Evolutionary conservation across 129 eudicot species (phyloP), one percentile per base, ranked within the genome.

Genomic region (Solidago caesia): DNA sequence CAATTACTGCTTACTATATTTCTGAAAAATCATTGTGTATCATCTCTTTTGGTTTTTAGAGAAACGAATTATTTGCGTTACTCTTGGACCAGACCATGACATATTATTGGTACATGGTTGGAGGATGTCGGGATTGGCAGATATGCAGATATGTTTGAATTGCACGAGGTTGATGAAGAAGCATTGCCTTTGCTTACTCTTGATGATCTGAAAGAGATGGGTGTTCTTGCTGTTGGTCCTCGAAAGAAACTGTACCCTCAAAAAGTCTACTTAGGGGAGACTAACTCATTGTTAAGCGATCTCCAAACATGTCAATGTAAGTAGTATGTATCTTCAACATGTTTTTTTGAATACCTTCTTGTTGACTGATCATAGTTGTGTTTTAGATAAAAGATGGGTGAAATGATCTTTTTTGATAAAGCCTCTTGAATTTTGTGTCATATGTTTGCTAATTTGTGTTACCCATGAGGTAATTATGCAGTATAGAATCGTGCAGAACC

Each of bases 71-170:
- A 39, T 93, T 93, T 75, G 86, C 93, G 45, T 82, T 93, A 45
- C 88, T 93, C 84, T 75, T 90, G 92, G 98, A 93, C 48, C 89
- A 90, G 63, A 93, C 96, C 64, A 93, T 93, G 98, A 88, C 92
- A 60, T 93, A 93, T 68, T 93, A 21, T 86, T 25, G 68, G 83
- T 21, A 76, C 60, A 62, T 86, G 90, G 90, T 61, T 86, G 64
- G 82, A 72, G 39, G 87, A 71, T 56, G 75, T 86, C 21, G 90
- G 90, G 12, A 73, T 82, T 68, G 87, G 83, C 25, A 68, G 84
- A 55, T 86, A 82, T 65, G 77, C 84, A 41, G 78, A 49, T 15
- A 56, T 86, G 63, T 82, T 86, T 67, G 83, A 86, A 63, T 80
- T 73, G 72, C 90, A 86, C 7, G 90, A 86, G 78, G 90, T 86